Percentiles rank a stretch among this genome's conserved stretches.
Conservation (phyloP, 2,329 filamentous ascomycete species). For the Hymenoscyphus fraxineus region DNA sequence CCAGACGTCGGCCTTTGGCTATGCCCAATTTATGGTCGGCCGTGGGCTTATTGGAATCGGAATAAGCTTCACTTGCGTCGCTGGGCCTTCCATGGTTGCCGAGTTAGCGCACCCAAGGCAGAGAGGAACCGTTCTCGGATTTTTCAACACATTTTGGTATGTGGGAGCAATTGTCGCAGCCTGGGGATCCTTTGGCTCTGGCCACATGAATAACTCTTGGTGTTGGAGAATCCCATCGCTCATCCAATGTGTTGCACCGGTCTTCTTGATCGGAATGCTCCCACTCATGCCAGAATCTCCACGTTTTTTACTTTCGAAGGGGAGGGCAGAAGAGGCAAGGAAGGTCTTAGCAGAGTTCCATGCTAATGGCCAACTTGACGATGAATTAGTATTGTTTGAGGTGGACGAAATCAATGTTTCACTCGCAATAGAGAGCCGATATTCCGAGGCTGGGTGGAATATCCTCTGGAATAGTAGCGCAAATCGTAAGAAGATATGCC, state of each 20-base stretch:
- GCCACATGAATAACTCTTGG: conserved; percentile 16
- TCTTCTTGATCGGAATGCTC: conserved; percentile 29
- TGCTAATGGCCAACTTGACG: conserved; percentile 34
- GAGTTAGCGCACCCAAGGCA: conserved; percentile 10
- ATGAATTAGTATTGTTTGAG: conserved; percentile 37
- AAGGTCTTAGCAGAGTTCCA: conserved; percentile 43
- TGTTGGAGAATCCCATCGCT: conserved; percentile 42
- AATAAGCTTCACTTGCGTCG: conserved; percentile 21
- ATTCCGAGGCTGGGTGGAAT: conserved; percentile 30
- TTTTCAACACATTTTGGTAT: conserved; percentile 21
- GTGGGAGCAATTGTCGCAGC: conserved; percentile 24
- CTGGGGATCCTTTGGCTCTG: conserved; percentile 21
- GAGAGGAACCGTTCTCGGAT: neutral
- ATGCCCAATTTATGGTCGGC: conserved; percentile 40
- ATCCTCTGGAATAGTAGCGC: conserved; percentile 30
- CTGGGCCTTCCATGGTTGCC: conserved; percentile 14
- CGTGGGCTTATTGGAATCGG: conserved; percentile 40
- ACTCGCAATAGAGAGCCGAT: conserved; percentile 34
- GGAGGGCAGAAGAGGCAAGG: conserved; percentile 33
- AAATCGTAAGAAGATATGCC: conserved; percentile 16
- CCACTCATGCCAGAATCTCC: conserved; percentile 35
- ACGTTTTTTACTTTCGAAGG: conserved; percentile 36
- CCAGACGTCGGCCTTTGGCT: conserved; percentile 34
- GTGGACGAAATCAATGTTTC: conserved; percentile 43
- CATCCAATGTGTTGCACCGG: conserved; percentile 13